Percentiles rank a stretch among this genome's conserved stretches.
Conservation (phyloP, 2,329 filamentous ascomycete genomes). For the Penicillium sp. region DNA sequence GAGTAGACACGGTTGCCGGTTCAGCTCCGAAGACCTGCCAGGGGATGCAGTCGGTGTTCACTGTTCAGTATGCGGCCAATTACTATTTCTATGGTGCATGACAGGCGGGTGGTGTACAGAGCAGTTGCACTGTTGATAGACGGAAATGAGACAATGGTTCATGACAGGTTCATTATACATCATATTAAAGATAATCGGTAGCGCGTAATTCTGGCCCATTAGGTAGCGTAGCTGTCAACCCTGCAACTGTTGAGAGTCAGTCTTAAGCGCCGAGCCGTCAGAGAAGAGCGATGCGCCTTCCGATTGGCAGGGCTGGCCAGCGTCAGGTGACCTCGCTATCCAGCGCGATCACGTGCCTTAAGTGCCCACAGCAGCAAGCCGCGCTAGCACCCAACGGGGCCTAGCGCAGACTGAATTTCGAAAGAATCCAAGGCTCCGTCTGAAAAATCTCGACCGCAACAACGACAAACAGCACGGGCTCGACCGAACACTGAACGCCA, state of each 20-base stretch:
- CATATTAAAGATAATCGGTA: no score
- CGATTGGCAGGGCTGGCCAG: constrained; percentile 17
- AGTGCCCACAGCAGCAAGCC: constrained; percentile 18
- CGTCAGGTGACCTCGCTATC: no score
- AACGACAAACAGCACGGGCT: no score
- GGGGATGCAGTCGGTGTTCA: constrained; percentile 55
- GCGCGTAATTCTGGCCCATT: no score
- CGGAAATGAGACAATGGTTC: neutral
- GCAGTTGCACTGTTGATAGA: constrained; percentile 17
- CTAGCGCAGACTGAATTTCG: constrained; percentile 33
- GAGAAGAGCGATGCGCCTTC: neutral
- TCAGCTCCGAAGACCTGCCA: constrained; percentile 63
- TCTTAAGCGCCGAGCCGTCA: no score
- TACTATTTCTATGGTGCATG: constrained; percentile 61
- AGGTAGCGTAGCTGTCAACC: no score
- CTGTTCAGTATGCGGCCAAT: constrained; percentile 72
- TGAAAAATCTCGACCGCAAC: constrained; percentile 35
- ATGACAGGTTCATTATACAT: no score
- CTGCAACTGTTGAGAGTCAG: no score
- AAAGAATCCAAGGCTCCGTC: constrained; percentile 33
- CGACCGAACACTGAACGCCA: no score
- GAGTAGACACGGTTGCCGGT: constrained; percentile 75
- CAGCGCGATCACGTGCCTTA: constrained; percentile 29
- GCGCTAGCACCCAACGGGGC: constrained; percentile 20
- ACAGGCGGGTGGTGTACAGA: no score